Base-by-base conservation (phyloP, 2,329 filamentous ascomycete genomes). In the Hymenoscyphus linearis region DNA sequence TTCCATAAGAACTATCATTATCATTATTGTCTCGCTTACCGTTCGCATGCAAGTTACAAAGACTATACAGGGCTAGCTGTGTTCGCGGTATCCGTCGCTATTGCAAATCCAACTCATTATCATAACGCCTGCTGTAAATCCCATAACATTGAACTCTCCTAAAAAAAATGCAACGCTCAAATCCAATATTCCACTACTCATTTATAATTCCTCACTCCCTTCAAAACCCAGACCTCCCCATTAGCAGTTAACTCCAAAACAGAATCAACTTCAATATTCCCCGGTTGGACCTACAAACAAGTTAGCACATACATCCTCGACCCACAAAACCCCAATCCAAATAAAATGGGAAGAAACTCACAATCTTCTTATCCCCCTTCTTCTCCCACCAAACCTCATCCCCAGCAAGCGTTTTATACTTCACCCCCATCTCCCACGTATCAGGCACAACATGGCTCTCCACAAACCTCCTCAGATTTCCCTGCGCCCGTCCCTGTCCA, bases 371-470 rank as follows among this genome's bases (percentile, higher is more conserved):
- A 0, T 87, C 88, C 60, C 87, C 84, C 57, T 79, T 86, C 60
- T 77, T 82, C 71, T 92, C 89, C 91, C 92, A 98, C 88, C 89
- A 96, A 55, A 98, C 72, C 67, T 89, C 85, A 0, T 76, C 79
- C 0, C 88, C 89, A 9, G 86, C 78, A 55, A 91, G 68, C 0
- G 89, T 89, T 76, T 86, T 82, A 0, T 84, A 79, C 75, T 87
- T 91, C 65, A 80, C 74, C 1, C 79, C 79, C 67, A 89, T 85
- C 27, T 78, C 75, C 93, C 93, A 98, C 0, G 92, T 91, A 70
- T 85, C 75, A 0, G 85, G 81, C 4, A 98, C 82, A 58, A 97
- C 81, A 76, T 99, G 95, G 53, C 88, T 88, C 76, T 96, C 88
- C 1, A 96, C 90, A 73, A 98, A 98, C 44, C 83, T 79, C 70